Evolutionary conservation across 75 land plant species (phyloP).

Genomic region (Adiantum capillusveneris): DNA sequence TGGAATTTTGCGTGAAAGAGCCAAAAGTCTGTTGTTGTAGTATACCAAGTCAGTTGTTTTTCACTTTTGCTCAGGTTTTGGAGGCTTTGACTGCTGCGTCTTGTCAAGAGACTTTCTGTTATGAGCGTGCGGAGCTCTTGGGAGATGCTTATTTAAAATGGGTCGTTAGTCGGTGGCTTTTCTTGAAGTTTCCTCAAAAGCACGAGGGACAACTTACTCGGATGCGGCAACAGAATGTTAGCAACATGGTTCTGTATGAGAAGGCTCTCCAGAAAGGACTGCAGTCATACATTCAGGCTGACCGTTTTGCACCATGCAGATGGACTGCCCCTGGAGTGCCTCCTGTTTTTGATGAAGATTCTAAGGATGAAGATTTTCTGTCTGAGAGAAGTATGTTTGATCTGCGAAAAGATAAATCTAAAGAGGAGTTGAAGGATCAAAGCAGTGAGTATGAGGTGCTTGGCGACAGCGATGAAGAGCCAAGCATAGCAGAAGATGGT

Average conservation of each 20-base stretch:
- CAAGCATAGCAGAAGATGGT: constrained; percentile 77
- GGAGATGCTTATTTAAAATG: constrained; percentile 99
- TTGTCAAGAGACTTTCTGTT: constrained; percentile 97
- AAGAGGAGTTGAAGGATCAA: neutral
- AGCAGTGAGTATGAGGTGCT: constrained; percentile 6
- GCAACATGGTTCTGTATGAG: constrained; percentile 89
- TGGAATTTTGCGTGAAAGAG: no score
- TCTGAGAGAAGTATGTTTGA: constrained; percentile 14
- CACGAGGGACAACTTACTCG: constrained; percentile 98
- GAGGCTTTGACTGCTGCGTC: constrained; percentile 99
- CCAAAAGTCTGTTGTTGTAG: no score
- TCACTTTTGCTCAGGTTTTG: constrained; percentile 48
- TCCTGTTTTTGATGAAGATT: constrained; percentile 97
- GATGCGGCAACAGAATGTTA: constrained; percentile 97
- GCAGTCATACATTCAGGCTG: constrained; percentile 95
- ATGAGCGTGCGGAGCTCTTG: constrained; percentile 92
- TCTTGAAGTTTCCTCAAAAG: constrained; percentile 88
- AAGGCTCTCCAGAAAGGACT: constrained; percentile 82
- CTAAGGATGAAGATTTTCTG: constrained; percentile 52
- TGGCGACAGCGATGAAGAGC: constrained; percentile 34
- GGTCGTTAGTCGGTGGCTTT: constrained; percentile 93
- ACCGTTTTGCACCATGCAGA: constrained; percentile 96
- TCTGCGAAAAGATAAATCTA: no score
- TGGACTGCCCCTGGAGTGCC: constrained; percentile 99
- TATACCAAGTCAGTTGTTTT: no score